Conservation (phyloP, 768 basidiomycete species). For the Termitomyces sp. region DNA sequence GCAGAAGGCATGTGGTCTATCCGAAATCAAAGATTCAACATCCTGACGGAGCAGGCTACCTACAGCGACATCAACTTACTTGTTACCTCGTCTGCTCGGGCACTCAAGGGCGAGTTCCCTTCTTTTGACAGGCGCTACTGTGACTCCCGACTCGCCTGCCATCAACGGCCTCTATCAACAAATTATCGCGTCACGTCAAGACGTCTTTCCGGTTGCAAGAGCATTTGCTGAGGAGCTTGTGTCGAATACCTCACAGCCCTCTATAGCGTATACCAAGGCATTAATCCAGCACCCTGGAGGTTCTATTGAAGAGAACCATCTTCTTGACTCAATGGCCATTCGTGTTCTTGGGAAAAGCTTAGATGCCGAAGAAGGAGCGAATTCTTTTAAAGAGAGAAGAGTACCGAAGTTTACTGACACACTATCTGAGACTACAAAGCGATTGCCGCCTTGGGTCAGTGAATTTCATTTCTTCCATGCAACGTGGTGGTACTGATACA, state of each 20-base stretch:
- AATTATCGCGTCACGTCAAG: slow-evolving; percentile 41
- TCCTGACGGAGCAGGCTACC: background rate
- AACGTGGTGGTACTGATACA: background rate
- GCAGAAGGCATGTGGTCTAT: slow-evolving; percentile 34
- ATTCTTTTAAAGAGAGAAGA: slow-evolving; percentile 44
- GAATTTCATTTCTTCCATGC: background rate
- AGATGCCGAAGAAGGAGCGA: slow-evolving; percentile 43
- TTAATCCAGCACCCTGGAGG: slow-evolving; percentile 45
- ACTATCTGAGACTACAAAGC: slow-evolving; percentile 31
- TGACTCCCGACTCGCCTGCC: slow-evolving; percentile 37
- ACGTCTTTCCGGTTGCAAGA: slow-evolving; percentile 46
- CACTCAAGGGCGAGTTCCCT: slow-evolving; percentile 45
- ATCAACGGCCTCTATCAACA: slow-evolving; percentile 40
- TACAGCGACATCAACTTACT: slow-evolving; percentile 35
- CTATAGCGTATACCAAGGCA: slow-evolving; percentile 45
- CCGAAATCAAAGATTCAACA: background rate
- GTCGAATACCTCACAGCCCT: slow-evolving; percentile 43
- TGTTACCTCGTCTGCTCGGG: slow-evolving; percentile 51
- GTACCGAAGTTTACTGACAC: slow-evolving; percentile 38
- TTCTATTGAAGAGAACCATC: slow-evolving; percentile 47
- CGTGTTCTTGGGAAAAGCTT: slow-evolving; percentile 27
- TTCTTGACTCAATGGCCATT: slow-evolving; percentile 46
- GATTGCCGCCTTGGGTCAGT: slow-evolving; percentile 51
- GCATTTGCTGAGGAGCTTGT: slow-evolving; percentile 48
- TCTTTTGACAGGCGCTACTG: slow-evolving; percentile 41